Conservation (phyloP, 495 filamentous ascomycete species). For the Tuber calosporum region DNA sequence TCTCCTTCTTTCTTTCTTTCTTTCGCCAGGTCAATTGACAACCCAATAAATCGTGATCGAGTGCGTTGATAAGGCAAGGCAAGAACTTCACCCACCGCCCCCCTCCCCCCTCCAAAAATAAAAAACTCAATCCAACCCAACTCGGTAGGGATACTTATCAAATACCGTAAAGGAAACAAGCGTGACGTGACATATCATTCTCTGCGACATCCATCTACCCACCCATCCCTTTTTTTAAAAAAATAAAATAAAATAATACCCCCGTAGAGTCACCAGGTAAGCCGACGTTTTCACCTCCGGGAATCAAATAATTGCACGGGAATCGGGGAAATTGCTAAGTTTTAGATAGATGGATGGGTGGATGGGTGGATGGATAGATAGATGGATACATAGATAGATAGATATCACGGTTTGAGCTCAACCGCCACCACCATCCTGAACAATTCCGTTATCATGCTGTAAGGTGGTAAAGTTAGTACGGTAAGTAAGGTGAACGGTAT, state of each 20-base stretch:
- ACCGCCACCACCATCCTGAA: background rate
- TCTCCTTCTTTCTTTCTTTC: background rate
- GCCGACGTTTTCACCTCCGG: background rate
- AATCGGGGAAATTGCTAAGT: background rate
- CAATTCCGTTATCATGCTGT: background rate
- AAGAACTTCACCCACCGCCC: background rate
- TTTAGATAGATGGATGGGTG: background rate
- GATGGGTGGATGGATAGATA: background rate
- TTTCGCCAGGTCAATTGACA: background rate
- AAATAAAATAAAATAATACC: too few species aligned
- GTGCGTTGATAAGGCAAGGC: conserved; percentile 1
- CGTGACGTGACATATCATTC: background rate
- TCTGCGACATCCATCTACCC: background rate
- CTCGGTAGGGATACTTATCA: background rate
- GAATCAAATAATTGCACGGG: conserved; percentile 3
- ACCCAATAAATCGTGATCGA: conserved; percentile 5
- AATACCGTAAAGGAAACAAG: too few species aligned
- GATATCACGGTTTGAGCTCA: background rate
- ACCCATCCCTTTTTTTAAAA: too few species aligned
- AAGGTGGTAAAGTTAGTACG: background rate
- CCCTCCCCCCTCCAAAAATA: too few species aligned
- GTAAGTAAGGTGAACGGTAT: too few species aligned
- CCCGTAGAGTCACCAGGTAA: background rate
- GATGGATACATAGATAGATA: too few species aligned
- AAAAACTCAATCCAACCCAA: background rate